Evolutionary conservation across 306 rosid species (phyloP), one percentile per base, ranked within the genome.

Genomic region (Acmispon strigosus): DNA sequence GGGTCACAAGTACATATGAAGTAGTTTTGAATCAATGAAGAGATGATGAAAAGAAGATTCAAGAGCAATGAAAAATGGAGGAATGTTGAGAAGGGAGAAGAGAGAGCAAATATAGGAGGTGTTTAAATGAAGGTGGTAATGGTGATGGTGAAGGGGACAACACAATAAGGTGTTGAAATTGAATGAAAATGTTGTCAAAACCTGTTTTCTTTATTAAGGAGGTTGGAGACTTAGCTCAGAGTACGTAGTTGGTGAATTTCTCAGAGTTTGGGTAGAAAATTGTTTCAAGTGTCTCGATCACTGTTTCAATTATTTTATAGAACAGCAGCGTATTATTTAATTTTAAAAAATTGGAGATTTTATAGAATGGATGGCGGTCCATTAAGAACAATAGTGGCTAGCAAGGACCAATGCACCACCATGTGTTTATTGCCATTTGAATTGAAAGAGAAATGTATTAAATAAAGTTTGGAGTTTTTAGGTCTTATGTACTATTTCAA

Each of bases 201-300:
- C 56, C 36, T 22, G 75, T 51, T 75, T 72, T 61, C 29, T 81
- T 75, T 70, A 78, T 61, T 72, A 56, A 50, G 78, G 75, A 66
- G 67, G 76, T 70, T 58, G 52, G 66, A 55, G 85, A 57, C 51
- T 75, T 64, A 34, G 81, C 48, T 73, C 16, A 78, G 81, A 73
- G 72, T 62, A 83, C 85, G 78, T 69, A 74, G 84, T 80, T 71
- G 89, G 86, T 80, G 82, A 66, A 55, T 72, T 77, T 82, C 72
- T 73, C 70, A 57, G 69, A 66, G 69, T 78, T 78, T 55, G 84
- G 88, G 69, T 73, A 77, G 78, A 86, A 79, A 83, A 81, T 83
- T 69, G 84, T 62, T 71, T 41, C 45, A 29, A 75, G 76, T 78
- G 85, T 79, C 87, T 86, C 71, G 78, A 60, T 79, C 70, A 64